Conservation (phyloP, 345 rosid species). For the Sonneratia caseolaris region DNA sequence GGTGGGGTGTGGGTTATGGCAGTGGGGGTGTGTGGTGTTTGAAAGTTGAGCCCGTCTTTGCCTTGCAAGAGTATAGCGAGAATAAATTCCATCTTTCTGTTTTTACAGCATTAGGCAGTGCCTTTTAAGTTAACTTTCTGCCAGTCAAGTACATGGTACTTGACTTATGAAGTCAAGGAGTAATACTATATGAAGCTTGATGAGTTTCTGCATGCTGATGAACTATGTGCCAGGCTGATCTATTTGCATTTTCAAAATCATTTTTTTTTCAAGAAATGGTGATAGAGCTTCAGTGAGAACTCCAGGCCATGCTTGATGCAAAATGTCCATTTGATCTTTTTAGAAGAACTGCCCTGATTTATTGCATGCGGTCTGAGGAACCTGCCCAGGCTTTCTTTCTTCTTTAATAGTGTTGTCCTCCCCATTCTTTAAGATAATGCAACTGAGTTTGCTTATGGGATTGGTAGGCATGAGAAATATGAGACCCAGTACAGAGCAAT, state of each 20-base stretch:
- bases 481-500: slow-evolving; percentile 75
- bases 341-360: not conserved
- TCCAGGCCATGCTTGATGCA: not conserved
- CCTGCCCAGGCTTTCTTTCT: not conserved
- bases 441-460: slow-evolving; percentile 5
- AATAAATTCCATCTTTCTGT: not conserved
- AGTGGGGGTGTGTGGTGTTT: no score
- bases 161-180: not conserved
- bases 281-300: not conserved
- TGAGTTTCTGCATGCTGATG: no score
- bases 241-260: not conserved
- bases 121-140: not conserved
- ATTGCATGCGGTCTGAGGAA: not conserved
- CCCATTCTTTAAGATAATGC: not conserved
- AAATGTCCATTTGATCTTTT: not conserved
- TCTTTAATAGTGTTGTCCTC: not conserved
- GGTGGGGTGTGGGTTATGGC: no score
- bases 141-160: not conserved
- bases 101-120: not conserved
- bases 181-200: no score
- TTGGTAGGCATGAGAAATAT: slow-evolving; percentile 59
- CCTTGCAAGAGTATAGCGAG: not conserved
- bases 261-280: not conserved
- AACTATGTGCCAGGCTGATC: not conserved
- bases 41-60: not conserved